These are phyloP conservation scores for Piper betle DNA, from an alignment of 164 flowering plant genomes.

Conservation along the genomic window DNA sequence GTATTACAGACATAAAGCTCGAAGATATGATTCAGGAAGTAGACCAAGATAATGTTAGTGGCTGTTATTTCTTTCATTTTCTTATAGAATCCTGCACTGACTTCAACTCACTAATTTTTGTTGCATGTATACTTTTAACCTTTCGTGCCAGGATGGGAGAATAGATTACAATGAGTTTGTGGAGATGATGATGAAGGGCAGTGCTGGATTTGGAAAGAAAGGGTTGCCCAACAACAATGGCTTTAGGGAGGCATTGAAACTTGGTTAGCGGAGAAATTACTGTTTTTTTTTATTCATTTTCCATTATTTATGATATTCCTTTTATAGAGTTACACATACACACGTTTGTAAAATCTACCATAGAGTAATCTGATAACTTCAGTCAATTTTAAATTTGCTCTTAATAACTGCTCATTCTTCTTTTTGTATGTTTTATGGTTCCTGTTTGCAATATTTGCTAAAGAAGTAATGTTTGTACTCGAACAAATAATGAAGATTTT, in stretches of 20 bases:
- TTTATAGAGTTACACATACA: slow-evolving; percentile 9
- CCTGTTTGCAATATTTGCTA: too few relatives aligned
- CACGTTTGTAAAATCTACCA: slow-evolving; percentile 13
- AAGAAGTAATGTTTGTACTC: too few relatives aligned
- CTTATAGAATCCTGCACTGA: neutral
- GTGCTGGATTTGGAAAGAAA: slow-evolving; percentile 37
- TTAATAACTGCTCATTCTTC: too few relatives aligned
- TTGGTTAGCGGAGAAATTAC: slow-evolving; percentile 20
- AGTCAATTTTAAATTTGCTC: too few relatives aligned
- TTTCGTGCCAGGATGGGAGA: slow-evolving; percentile 62
- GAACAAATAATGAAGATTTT: too few relatives aligned
- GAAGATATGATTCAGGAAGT: slow-evolving; percentile 19
- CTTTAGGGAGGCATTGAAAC: slow-evolving; percentile 44
- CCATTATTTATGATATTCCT: neutral
- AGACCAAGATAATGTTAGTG: slow-evolving; percentile 18
- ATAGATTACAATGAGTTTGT: slow-evolving; percentile 86
- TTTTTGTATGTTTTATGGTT: too few relatives aligned
- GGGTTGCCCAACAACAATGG: slow-evolving; percentile 23
- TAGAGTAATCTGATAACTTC: neutral
- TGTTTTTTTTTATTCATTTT: slow-evolving; percentile 1
- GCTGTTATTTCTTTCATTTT: neutral
- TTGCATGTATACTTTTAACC: neutral
- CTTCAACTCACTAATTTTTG: neutral
- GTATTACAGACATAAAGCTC: slow-evolving; percentile 9
- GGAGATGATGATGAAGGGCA: slow-evolving; percentile 79